phyloP scores from a whole-genome alignment of 1,284 basidiomycete genomes.

The Xerocomus minutiporus region DNA sequence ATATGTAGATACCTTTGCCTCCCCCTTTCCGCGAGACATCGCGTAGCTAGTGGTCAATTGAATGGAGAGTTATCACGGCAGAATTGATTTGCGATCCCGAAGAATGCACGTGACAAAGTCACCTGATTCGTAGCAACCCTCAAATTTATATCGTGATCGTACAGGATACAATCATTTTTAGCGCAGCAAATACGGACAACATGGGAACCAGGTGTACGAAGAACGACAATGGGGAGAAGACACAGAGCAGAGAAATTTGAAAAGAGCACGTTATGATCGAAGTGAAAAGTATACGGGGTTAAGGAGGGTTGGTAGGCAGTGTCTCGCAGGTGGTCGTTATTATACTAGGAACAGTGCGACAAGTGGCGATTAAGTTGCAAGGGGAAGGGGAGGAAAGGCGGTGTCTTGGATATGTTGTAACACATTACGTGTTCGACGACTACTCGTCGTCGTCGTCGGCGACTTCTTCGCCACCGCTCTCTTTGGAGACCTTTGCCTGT shows the following conservation, averaged over 20 bases:
- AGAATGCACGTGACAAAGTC: constrained; percentile 15
- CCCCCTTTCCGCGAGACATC: constrained; percentile 20
- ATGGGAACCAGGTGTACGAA: constrained; percentile 20
- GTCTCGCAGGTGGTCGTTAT: constrained; percentile 28
- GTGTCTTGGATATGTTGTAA: constrained; percentile 17
- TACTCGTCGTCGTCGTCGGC: constrained; percentile 56
- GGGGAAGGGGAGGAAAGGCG: constrained; percentile 3
- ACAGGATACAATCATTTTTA: constrained; percentile 33
- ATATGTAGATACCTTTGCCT: constrained; percentile 18
- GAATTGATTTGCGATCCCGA: neutral
- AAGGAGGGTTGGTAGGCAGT: constrained; percentile 22
- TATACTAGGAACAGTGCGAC: constrained; percentile 18
- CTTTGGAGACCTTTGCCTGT: constrained; percentile 41
- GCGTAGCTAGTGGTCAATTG: neutral
- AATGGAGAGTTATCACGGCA: neutral
- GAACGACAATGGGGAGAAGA: constrained; percentile 14
- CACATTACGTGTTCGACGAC: constrained; percentile 8
- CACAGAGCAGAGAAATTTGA: constrained; percentile 21
- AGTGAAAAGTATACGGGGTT: constrained; percentile 3
- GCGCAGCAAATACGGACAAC: constrained; percentile 30
- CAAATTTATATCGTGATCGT: constrained; percentile 14
- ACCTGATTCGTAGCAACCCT: neutral
- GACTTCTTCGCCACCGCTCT: constrained; percentile 53
- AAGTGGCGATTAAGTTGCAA: constrained; percentile 20
- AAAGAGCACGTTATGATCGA: constrained; percentile 22